Percentiles rank a stretch among this genome's conserved stretches.
phyloP scores from a whole-genome alignment of 768 basidiomycete genomes.

The Tricholomella constricta region DNA sequence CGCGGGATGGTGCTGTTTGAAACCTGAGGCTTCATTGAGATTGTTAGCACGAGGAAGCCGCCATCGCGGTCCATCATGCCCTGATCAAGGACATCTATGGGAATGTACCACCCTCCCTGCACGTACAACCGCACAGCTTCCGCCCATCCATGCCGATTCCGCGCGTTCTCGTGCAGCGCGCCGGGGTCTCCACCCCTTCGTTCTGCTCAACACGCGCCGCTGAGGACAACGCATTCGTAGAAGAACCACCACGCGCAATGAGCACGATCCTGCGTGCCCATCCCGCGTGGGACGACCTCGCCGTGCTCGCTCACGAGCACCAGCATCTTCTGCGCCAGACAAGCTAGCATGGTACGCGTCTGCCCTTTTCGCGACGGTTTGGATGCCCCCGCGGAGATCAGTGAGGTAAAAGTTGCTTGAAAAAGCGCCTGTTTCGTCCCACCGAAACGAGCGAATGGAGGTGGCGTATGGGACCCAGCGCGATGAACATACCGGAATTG shows the following conservation, averaged over 20 bases:
- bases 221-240: conserved; percentile 1
- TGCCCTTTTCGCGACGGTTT: no score
- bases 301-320: conserved; percentile 44
- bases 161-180: conserved; percentile 25
- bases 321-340: conserved; percentile 28
- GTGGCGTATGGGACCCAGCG: conserved; percentile 53
- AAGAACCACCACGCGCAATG: no score
- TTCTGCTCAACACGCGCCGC: no score
- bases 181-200: not conserved
- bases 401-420: not conserved
- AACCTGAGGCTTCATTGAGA: no score
- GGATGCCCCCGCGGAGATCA: not conserved
- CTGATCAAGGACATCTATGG: no score
- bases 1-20: no score
- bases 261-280: no score
- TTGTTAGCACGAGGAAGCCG: no score
- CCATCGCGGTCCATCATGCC: no score
- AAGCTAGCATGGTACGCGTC: conserved; percentile 9
- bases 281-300: conserved; percentile 45
- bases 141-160: conserved; percentile 18
- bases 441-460: conserved; percentile 42
- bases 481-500: conserved; percentile 47
- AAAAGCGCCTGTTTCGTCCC: conserved; percentile 43
- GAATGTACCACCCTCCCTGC: no score
- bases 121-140: conserved; percentile 17